Evolutionary conservation across 2,329 filamentous ascomycete genomes (phyloP), one percentile per base, ranked within the genome.

Genomic region (Neonectria sp.): DNA sequence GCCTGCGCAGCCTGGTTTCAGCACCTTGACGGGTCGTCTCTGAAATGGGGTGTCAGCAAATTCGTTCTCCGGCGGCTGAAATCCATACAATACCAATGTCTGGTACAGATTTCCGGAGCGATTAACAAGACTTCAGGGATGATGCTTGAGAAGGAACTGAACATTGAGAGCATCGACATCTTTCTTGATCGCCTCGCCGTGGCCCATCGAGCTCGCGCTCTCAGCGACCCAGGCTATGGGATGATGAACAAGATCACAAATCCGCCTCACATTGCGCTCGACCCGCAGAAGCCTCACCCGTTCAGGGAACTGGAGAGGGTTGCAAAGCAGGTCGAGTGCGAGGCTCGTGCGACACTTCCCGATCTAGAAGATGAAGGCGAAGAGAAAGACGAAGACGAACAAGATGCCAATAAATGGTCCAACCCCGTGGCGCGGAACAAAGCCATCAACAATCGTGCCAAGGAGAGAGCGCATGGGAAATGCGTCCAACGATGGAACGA

Each of bases 1-100:
- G 68, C 57, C 8, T 70, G 55, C 27, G 61, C 52, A n/a, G 61
- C 65, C 9, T 70, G 66, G 68, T 68, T 66, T 31, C 55, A 63
- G 25, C n/a, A 33, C 3, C 21, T 21, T 21, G 21, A 21, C 21
- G 21, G 21, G 21, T 21, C 21, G 21, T 21, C 21, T 21, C 21
- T 21, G 21, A 21, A 21, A 21, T 21, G 21, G 21, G 21, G 21
- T 21, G 21, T 21, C 21, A 21, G 21, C 21, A 21, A 21, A 21
- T 21, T 21, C 21, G 21, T 21, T 21, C 21, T 21, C 21, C 21
- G 21, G 21, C 21, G 21, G 21, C 21, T 21, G 21, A 21, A 21
- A 21, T 21, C 21, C 21, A 21, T 25, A 3, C 56, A 69, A 6
- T 25, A 43, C 1, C 17, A 24, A 13, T 69, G 64, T 21, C 63